Conservation (phyloP, 805 yeast genomes). For the Scheffersomyces coipomensis region DNA sequence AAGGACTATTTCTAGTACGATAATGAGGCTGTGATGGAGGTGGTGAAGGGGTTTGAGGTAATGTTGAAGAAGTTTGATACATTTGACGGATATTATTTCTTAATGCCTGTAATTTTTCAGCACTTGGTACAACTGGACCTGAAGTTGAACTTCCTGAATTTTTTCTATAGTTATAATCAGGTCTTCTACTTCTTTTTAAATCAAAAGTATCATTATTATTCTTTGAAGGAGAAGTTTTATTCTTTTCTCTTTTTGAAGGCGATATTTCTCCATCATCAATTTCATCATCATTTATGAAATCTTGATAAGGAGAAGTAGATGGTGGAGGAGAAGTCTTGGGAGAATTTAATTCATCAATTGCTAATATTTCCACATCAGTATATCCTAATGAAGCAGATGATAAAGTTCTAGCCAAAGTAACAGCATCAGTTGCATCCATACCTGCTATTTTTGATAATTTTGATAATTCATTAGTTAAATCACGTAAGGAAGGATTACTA, state of each 20-base stretch:
- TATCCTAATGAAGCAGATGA: conserved; percentile 67
- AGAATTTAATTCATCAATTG: conserved; percentile 30
- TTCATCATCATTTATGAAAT: conserved; percentile 3
- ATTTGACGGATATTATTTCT: conserved; percentile 12
- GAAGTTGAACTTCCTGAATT: conserved; percentile 12
- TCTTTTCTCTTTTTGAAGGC: conserved; percentile 16
- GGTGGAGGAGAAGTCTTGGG: conserved; percentile 10
- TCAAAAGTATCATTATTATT: conserved; percentile 19
- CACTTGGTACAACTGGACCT: conserved; percentile 18
- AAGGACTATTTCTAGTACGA: no score
- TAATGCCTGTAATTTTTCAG: conserved; percentile 19
- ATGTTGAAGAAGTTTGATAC: conserved; percentile 1
- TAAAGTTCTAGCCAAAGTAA: conserved; percentile 75
- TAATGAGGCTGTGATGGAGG: no score
- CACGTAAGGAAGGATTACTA: conserved; percentile 63
- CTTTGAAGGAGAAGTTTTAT: neutral
- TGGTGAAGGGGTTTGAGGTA: conserved; percentile 5
- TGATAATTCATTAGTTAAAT: conserved; percentile 73
- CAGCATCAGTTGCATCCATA: conserved; percentile 75
- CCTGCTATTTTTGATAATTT: conserved; percentile 76
- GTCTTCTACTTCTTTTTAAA: conserved; percentile 37
- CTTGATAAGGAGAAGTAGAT: neutral
- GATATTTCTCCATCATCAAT: neutral
- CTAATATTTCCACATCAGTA: conserved; percentile 48
- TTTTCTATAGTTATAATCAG: conserved; percentile 32